Conservation (phyloP, 176 grass and related monocot genomes). For the Echinochloa phyllopogon region DNA sequence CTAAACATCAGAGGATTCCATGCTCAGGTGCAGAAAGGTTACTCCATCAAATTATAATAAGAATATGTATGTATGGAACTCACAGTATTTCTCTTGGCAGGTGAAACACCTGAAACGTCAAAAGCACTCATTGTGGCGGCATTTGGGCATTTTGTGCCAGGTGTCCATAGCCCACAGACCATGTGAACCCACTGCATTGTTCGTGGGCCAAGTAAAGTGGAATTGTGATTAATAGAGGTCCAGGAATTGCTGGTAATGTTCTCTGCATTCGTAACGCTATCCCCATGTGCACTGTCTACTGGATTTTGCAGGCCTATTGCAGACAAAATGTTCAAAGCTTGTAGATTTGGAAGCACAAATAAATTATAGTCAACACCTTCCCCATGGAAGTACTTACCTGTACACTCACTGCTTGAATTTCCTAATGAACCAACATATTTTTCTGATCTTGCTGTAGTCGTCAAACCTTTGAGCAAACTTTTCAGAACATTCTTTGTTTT, state of each 20-base stretch:
- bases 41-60: constrained; percentile 17
- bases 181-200: constrained; percentile 83
- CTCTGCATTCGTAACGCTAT: neutral
- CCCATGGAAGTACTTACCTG: constrained; percentile 37
- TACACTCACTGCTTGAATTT: constrained; percentile 33
- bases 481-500: constrained; percentile 73
- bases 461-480: constrained; percentile 63
- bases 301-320: constrained; percentile 36
- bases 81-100: constrained; percentile 78
- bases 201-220: constrained; percentile 47
- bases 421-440: constrained; percentile 41
- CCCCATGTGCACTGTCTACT: constrained; percentile 2
- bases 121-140: constrained; percentile 85
- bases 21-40: constrained; percentile 19
- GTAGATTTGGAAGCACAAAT: constrained; percentile 30
- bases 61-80: constrained; percentile 48
- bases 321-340: constrained; percentile 39
- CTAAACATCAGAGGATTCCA: constrained; percentile 9
- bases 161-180: constrained; percentile 96
- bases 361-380: constrained; percentile 36
- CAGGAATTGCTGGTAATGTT: constrained; percentile 36
- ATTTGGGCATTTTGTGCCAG: constrained; percentile 94
- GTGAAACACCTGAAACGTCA: constrained; percentile 75
- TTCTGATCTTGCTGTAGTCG: constrained; percentile 25
- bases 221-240: constrained; percentile 32